Evolutionary conservation across 2,329 filamentous ascomycete species (phyloP), one percentile per base, ranked within the genome.

Genomic region (Epichloe brachyelytri): DNA sequence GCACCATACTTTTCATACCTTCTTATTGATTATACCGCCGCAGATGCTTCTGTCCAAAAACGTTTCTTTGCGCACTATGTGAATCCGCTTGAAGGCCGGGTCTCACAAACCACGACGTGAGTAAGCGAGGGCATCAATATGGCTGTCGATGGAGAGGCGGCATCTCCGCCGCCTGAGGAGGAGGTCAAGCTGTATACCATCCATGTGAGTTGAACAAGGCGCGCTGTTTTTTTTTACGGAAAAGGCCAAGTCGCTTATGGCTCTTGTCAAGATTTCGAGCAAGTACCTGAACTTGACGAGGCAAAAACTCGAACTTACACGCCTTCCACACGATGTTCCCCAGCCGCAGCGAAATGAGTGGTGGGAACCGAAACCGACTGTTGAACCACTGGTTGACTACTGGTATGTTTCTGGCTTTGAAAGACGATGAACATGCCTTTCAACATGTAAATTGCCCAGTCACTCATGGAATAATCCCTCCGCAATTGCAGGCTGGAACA

Each of bases 211-310:
- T 43, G 30, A 8, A 43, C 14, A 26, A 5, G 41, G n/a, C 41
- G 19, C 20, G 11, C 10, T 22, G 2, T 14, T 26, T 33, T 38
- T 11, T 6, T 37, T 37, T 7, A 37, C 15, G 14, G 20, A 5
- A 5, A 30, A 33, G 15, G 7, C 10, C 17, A 8, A 2, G 34
- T 14, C 14, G 22, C 30, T 43, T 4, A 15, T 12, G 43, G 12
- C n/a, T 38, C 30, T 17, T 14, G 33, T 7, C 51, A 5, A 84
- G 81, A 77, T 86, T 15, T 85, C 82, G 2, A 77, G 75, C 50
- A 79, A 77, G 58, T 86, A 86, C 62, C 71, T 86, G 1, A 76
- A 84, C 44, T 71, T 86, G 53, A 86, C 83, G 5, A 75, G 70
- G 60, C 76, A 79, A 62, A 87, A 86, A 63, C 71, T 86, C 10